Evolutionary conservation across 2,329 filamentous ascomycete species (phyloP).

Genomic region (Ophiostoma angusticollis): DNA sequence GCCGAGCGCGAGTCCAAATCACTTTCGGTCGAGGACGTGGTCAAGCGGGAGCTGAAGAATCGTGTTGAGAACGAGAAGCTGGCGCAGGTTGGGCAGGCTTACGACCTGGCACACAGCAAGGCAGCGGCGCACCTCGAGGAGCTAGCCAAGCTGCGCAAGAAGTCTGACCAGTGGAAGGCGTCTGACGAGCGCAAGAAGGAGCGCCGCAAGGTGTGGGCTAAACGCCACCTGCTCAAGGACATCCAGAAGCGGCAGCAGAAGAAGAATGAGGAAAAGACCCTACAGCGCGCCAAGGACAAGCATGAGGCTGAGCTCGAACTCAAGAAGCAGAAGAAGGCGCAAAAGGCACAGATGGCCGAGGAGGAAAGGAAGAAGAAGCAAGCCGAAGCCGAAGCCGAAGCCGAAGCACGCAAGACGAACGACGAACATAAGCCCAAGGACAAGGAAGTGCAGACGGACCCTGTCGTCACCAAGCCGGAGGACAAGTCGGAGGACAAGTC

Average conservation of each 20-base stretch:
- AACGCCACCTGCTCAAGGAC: constrained; percentile 23
- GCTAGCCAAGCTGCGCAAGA: constrained; percentile 37
- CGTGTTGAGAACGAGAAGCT: constrained; percentile 67
- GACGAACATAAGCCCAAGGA: constrained; percentile 10
- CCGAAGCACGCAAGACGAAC: constrained; percentile 3
- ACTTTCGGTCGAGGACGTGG: constrained; percentile 48
- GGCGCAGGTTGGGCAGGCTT: constrained; percentile 53
- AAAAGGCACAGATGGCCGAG: constrained; percentile 13
- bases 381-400: constrained; percentile 10
- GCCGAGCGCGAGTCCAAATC: constrained; percentile 44
- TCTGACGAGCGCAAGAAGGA: constrained; percentile 32
- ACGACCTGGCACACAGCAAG: constrained; percentile 58
- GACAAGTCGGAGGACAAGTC: neutral
- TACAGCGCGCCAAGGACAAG: constrained; percentile 23
- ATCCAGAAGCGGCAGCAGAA: constrained; percentile 27
- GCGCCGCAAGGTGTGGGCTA: constrained; percentile 26
- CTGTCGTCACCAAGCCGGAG: too few relatives aligned
- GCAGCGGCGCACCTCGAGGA: constrained; percentile 22
- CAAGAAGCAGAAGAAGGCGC: constrained; percentile 16
- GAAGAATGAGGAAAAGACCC: constrained; percentile 29
- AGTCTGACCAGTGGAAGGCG: constrained; percentile 33
- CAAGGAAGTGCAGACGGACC: constrained; percentile 11
- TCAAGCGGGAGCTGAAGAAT: constrained; percentile 49
- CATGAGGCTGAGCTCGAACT: constrained; percentile 18
- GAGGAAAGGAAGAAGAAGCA: constrained; percentile 14